Evolutionary conservation across 148 eudicot species (phyloP).

Genomic region (Vaccinium corymbosum): DNA sequence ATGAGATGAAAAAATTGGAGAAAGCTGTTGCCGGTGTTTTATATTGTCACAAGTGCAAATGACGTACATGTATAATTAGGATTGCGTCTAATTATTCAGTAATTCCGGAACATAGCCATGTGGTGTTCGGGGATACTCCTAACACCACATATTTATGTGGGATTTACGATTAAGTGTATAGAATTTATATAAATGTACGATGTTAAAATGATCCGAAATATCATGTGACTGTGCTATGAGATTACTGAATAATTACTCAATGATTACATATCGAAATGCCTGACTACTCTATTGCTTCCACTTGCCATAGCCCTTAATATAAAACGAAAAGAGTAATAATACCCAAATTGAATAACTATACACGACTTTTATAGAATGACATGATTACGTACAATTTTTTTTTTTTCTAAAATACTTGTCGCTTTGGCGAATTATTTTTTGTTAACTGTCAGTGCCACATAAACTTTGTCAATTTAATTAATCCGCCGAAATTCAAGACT

Average conservation of each 20-base stretch:
- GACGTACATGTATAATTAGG: neutral
- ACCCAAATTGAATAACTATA: neutral
- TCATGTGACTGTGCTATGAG: too few relatives aligned
- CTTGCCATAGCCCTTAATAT: neutral
- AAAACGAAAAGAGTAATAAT: neutral
- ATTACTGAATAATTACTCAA: too few relatives aligned
- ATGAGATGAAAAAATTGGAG: conserved; percentile 9
- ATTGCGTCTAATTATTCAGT: neutral
- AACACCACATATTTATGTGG: too few relatives aligned
- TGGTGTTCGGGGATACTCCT: too few relatives aligned
- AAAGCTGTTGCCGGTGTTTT: conserved; percentile 8
- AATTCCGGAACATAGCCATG: too few relatives aligned
- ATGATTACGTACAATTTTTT: neutral
- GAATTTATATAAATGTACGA: too few relatives aligned
- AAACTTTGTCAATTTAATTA: neutral
- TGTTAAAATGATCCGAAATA: too few relatives aligned
- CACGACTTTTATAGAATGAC: neutral
- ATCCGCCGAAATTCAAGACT: neutral
- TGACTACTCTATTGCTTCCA: neutral
- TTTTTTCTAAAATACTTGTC: neutral
- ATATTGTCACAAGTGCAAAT: neutral
- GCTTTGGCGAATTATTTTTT: neutral
- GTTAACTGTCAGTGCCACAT: neutral
- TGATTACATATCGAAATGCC: neutral
- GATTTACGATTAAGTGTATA: too few relatives aligned